Evolutionary conservation across 257 asterid species (phyloP), one percentile per base, ranked within the genome.

Genomic region (Primulina tabacum): DNA sequence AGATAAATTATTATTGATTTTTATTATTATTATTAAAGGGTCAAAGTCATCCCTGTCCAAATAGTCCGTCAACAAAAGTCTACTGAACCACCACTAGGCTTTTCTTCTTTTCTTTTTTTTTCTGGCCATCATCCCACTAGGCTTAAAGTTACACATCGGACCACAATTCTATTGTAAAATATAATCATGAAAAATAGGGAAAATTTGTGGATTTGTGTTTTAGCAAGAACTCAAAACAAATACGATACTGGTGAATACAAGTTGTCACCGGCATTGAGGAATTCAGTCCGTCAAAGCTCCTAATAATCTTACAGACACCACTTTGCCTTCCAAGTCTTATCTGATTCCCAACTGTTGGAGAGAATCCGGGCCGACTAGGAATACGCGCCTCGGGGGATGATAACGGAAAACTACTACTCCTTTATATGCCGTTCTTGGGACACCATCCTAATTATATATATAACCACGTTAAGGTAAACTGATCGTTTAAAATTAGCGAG

Each of bases 371-470:
- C 90, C 87, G 55, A 94, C 87, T 75, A 94, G 87, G 91, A 89
- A 91, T 17, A 94, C 85, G 4, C 90, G 97, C 70, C 95, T 84
- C 78, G 84, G 74, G 12, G 83, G 75, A 77, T 89, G 87, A 79
- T 82, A 83, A 66, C 97, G 86, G 71, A 94, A 86, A 78, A 89
- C 96, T 18, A 94, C 97, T 33, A 89, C 82, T 66, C 97, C 97
- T 79, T 91, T 89, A 77, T 94, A 94, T 32, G 97, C 89, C 56
- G 99, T 67, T 78, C 99, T 83, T 28, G 99, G 99, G 75, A 91
- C 81, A 64, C 97, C 99, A 38, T 94, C 97, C 97, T 92, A 83
- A 75, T 70, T 62, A 79, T 40, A 60, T 64, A 71, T 14, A 5
- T 47, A 62, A 65, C 59, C 70, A 1, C 63, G 6, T 67, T 33